Evolutionary conservation across 257 asterid genomes (phyloP).

Genomic region (Penstemon newberryi): DNA sequence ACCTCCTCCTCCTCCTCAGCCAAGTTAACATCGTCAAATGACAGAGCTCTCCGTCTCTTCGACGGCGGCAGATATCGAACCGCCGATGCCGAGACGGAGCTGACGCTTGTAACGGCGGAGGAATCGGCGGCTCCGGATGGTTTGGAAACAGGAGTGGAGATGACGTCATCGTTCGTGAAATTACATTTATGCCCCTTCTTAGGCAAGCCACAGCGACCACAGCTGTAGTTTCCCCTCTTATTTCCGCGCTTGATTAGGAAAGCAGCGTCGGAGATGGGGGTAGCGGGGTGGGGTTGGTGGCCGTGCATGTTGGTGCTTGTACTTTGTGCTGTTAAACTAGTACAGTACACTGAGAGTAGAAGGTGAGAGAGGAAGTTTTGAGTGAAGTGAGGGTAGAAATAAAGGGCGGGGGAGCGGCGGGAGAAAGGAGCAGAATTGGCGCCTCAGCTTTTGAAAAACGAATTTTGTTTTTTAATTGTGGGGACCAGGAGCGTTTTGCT

Average conservation of each 20-base stretch:
- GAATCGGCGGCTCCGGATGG: slow-evolving; percentile 38
- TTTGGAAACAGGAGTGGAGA: slow-evolving; percentile 32
- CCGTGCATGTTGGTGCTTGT: slow-evolving; percentile 43
- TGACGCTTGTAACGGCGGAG: slow-evolving; percentile 26
- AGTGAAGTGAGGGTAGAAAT: slow-evolving; percentile 34
- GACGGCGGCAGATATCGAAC: slow-evolving; percentile 31
- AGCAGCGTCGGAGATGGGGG: slow-evolving; percentile 63
- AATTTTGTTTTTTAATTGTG: not conserved
- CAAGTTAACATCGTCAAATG: slow-evolving; percentile 62
- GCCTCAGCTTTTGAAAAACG: slow-evolving; percentile 47
- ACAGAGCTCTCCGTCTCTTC: slow-evolving; percentile 67
- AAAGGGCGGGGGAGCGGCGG: slow-evolving; percentile 48
- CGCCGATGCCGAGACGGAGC: slow-evolving; percentile 37
- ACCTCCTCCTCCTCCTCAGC: slow-evolving; percentile 44
- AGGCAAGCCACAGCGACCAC: slow-evolving; percentile 90
- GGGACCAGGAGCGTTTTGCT: not conserved
- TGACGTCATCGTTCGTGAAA: slow-evolving; percentile 24
- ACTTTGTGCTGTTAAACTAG: no score
- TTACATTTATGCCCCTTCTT: slow-evolving; percentile 80
- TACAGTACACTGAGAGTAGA: not conserved
- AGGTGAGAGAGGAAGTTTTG: not conserved
- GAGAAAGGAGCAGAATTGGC: slow-evolving; percentile 57
- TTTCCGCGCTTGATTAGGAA: slow-evolving; percentile 51
- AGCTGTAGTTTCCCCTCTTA: slow-evolving; percentile 77
- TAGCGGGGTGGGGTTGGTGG: slow-evolving; percentile 76